These are phyloP conservation scores for Wolfiporia cocos DNA, from an alignment of 1,284 basidiomycete species.

Conservation along the genomic window DNA sequence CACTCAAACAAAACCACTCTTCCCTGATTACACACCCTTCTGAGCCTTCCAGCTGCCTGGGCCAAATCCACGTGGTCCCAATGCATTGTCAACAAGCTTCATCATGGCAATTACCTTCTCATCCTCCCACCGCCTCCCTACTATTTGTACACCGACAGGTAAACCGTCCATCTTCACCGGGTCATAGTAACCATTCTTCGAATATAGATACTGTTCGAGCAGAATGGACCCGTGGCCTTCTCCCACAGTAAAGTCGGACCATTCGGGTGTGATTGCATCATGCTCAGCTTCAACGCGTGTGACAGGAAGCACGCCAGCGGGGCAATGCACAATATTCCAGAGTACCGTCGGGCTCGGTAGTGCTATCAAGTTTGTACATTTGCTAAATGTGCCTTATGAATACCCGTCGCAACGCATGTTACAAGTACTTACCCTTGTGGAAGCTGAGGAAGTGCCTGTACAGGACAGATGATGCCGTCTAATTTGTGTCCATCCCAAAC, in stretches of 20 bases:
- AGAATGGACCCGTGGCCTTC: conserved; percentile 41
- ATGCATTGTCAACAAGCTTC: conserved; percentile 57
- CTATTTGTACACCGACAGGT: conserved; percentile 80
- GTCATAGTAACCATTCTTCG: conserved; percentile 49
- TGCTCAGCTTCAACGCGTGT: conserved; percentile 63
- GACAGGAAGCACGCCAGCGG: conserved; percentile 77
- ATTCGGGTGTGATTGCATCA: conserved; percentile 60
- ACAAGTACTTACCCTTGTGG: conserved; percentile 59
- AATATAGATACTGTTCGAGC: conserved; percentile 57
- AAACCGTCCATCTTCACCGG: conserved; percentile 70
- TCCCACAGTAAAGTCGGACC: conserved; percentile 32
- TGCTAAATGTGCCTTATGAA: too few species aligned
- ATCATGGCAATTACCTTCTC: conserved; percentile 84
- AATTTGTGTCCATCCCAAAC: conserved; percentile 68
- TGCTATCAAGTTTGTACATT: too few species aligned
- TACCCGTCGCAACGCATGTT: too few species aligned
- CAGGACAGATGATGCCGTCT: conserved; percentile 75
- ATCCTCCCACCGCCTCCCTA: conserved; percentile 77
- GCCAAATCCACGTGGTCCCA: neutral
- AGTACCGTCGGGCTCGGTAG: neutral
- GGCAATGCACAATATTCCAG: conserved; percentile 45
- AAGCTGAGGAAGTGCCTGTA: conserved; percentile 66
- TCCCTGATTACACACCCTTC: too few species aligned
- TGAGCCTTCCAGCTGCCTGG: neutral
- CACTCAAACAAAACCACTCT: too few species aligned